Evolutionary conservation across 768 basidiomycete species (phyloP), one percentile per base, ranked within the genome.

Genomic region (Trametes cinnabarina): DNA sequence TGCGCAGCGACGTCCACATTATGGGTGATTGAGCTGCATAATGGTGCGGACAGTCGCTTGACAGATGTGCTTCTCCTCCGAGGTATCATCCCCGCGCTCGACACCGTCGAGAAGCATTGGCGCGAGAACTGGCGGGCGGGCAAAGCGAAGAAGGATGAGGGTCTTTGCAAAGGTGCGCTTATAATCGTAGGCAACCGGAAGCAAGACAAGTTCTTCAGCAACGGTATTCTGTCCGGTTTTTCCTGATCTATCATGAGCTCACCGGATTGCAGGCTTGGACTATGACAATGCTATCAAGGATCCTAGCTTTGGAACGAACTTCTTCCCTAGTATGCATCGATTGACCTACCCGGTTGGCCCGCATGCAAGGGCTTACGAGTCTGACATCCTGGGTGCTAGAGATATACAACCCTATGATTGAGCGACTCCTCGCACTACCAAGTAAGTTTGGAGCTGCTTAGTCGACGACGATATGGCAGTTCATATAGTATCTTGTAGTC

Each of bases 141-240:
- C 2, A 68, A 74, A 48, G 68, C 74, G 40, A 61, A 73, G 41
- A 79, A 79, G 57, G 76, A 82, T 63, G 77, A 77, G 63, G 72
- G 72, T n/a, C 77, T 76, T 7, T 87, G 83, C 28, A 78, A 77
- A 49, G 91, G 90, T 35, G 85, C 88, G 3, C 71, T 94, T 28
- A 85, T 93, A 58, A 86, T 94, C 51, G 85, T 89, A 7, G 91
- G 92, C 3, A 83, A 82, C 58, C 79, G 77, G 60, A 77, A 79
- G 59, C 91, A 94, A 69, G 84, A 92, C 71, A 94, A 92, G 71
- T 94, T 92, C 77, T 94, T 94, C 72, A 90, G 88, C 72, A 93
- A 92, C 63, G 91, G 90, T 82, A 58, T 23, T 19, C 14, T 40
- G 42, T 20, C 42, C 2, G 28, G n/a, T 17, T 25, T 28, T 41